Base-by-base conservation (phyloP, 305 asterid genomes). In the Fraxinus sp. region DNA sequence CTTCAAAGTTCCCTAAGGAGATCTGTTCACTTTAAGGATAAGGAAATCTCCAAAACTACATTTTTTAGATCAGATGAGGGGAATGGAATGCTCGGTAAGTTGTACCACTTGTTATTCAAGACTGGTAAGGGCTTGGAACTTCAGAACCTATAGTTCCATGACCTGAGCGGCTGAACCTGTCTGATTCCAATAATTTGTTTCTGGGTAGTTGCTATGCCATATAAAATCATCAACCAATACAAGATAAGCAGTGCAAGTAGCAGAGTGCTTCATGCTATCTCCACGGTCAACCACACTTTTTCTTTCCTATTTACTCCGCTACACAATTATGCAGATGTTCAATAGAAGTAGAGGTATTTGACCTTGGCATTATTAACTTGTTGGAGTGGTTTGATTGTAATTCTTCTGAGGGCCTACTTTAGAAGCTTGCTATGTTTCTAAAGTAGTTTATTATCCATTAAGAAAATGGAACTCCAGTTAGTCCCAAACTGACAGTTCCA, bases 91-190 rank as follows among this genome's bases (percentile, higher is more conserved):
- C 35, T 28, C 13, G 1, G 70, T 28, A 28, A 68, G 75, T 28
- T 28, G 37, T 68, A 28, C 37, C 36, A 28, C 18, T 13, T 0
- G 36, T 24, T 68, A 28, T 30, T 68, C 3, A 16, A n/a, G 66
- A 68, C 80, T 76, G 78, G 71, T 9, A 52, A 86, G 75, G 73
- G 49, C 79, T 36, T 7, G 49, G 41, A 78, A 77, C 79, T 66
- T 57, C 43, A 77, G 62, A 83, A 82, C 28, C 57, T 37, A 70
- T 28, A 79, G 76, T 35, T 80, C 71, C 18, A 64, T 55, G 55
- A 33, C 16, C 39, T 30, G 33, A 80, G 84, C 11, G n/a, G 74
- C 37, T 66, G 37, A 26, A 13, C 37, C 39, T 68, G 36, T 68
- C 37, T 68, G 75, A 68, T 26, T 11, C 37, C 75, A 68, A 68